Base-by-base conservation (phyloP, 2,329 filamentous ascomycete species). In the Hypomyces rosellus region DNA sequence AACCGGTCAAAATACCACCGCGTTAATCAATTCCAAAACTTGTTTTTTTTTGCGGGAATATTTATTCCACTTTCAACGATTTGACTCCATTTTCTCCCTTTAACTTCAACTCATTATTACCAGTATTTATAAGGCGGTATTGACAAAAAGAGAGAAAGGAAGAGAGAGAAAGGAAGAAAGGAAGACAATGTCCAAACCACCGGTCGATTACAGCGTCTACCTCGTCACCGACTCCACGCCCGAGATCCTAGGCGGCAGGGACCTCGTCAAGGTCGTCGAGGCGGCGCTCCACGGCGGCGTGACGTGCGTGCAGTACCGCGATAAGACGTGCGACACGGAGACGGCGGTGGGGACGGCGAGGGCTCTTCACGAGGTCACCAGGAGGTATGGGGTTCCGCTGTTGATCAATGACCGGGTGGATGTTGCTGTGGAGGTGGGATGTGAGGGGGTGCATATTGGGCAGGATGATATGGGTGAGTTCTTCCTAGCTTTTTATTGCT, bases 331-430 rank as follows among this genome's bases (percentile, higher is more conserved):
- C 63, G 85, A 91, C 59, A 93, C 87, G 1, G 81, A 77, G 16
- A 74, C 74, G 11, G 78, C 93, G 54, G 79, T 96, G 44, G 71
- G 76, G n/a, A 87, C 78, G 39, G 91, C 85, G 14, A 78, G 76
- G 59, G 76, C 73, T 57, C 76, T 97, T 46, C 90, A 95, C 65
- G 67, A 72, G 36, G 72, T 93, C 55, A 92, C 89, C 16, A 74
- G 74, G 56, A 73, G 74, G 43, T 76, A 86, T 63, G 74, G 75
- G 14, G 81, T 96, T 3, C 92, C 92, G 30, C 77, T 97, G 51
- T 74, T 97, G 49, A 90, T 97, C 73, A 97, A 97, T 65, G 93
- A 97, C 66, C 83, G 91, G 12, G 80, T 96, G 5, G 91, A 96
- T 65, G 88, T 97, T 22, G 91, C 90, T 8, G 76, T 89, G 15